phyloP scores from a whole-genome alignment of 2,329 filamentous ascomycete species.

The Helicocarpus griseus region DNA sequence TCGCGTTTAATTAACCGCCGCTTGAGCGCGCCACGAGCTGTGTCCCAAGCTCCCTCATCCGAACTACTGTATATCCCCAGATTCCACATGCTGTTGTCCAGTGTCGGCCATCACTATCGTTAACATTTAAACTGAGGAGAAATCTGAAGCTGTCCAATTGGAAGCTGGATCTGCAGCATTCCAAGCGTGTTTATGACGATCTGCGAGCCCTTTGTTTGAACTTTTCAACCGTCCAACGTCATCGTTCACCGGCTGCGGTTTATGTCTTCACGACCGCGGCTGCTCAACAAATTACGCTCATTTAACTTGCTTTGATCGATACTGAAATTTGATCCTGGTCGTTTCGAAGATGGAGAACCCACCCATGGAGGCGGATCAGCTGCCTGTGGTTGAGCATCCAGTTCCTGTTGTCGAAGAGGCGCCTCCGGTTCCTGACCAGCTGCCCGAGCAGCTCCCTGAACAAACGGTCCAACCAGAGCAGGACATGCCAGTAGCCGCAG shows the following conservation, averaged over 20 bases:
- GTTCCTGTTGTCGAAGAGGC: not conserved
- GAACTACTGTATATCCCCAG: not conserved
- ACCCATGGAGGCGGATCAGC: slow-evolving; percentile 8
- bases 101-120: not conserved
- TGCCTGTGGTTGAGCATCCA: slow-evolving; percentile 8
- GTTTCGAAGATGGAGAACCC: slow-evolving; percentile 10
- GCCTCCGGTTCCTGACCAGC: not conserved
- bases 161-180: not conserved
- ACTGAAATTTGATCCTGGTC: not conserved
- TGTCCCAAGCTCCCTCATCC: not conserved
- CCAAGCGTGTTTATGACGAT: slow-evolving; percentile 1
- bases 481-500: slow-evolving; percentile 25
- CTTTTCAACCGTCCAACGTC: not conserved
- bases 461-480: slow-evolving; percentile 18
- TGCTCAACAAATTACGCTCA: not conserved
- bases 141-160: not conserved
- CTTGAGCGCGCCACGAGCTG: not conserved
- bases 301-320: not conserved
- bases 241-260: not conserved
- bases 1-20: slow-evolving; percentile 4
- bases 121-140: not conserved
- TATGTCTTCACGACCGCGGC: not conserved
- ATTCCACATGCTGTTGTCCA: not conserved
- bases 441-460: slow-evolving; percentile 9
- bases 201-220: not conserved